phyloP scores from a whole-genome alignment of 495 filamentous ascomycete species.

The Bombardia bombarda region DNA sequence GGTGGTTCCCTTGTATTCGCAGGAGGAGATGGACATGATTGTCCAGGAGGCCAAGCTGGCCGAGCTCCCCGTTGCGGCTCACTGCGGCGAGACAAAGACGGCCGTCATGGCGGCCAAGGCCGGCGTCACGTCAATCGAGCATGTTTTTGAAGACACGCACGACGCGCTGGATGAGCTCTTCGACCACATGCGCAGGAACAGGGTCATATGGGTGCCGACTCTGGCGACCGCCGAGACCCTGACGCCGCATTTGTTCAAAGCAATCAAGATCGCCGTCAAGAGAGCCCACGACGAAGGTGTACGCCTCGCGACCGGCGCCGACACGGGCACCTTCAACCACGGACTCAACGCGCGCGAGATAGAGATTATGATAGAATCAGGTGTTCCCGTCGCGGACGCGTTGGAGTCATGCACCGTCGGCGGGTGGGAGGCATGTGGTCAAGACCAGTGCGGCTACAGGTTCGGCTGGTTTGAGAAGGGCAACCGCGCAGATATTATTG shows the following conservation, averaged over 20 bases:
- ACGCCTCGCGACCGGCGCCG: slow-evolving; percentile 38
- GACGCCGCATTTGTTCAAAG: slow-evolving; percentile 15
- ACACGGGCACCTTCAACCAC: slow-evolving; percentile 44
- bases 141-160: slow-evolving; percentile 34
- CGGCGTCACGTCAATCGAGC: slow-evolving; percentile 45
- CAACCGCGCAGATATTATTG: slow-evolving; percentile 41
- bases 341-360: slow-evolving; percentile 42
- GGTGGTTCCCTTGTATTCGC: slow-evolving; percentile 31
- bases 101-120: slow-evolving; percentile 40
- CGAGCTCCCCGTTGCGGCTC: slow-evolving; percentile 36
- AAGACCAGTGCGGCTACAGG: slow-evolving; percentile 35
- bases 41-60: slow-evolving; percentile 36
- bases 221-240: slow-evolving; percentile 31
- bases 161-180: slow-evolving; percentile 27
- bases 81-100: slow-evolving; percentile 32
- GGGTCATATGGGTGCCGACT: slow-evolving; percentile 42
- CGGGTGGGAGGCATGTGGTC: slow-evolving; percentile 47
- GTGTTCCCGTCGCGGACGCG: slow-evolving; percentile 38
- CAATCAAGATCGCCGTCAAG: slow-evolving; percentile 19
- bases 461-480: slow-evolving; percentile 44
- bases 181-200: slow-evolving; percentile 28
- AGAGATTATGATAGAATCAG: slow-evolving; percentile 43
- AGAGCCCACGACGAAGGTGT: slow-evolving; percentile 27
- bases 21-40: slow-evolving; percentile 45
- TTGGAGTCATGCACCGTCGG: slow-evolving; percentile 36